Evolutionary conservation across 2,329 filamentous ascomycete species (phyloP).

Genomic region (Pyrenochaeta sp.): DNA sequence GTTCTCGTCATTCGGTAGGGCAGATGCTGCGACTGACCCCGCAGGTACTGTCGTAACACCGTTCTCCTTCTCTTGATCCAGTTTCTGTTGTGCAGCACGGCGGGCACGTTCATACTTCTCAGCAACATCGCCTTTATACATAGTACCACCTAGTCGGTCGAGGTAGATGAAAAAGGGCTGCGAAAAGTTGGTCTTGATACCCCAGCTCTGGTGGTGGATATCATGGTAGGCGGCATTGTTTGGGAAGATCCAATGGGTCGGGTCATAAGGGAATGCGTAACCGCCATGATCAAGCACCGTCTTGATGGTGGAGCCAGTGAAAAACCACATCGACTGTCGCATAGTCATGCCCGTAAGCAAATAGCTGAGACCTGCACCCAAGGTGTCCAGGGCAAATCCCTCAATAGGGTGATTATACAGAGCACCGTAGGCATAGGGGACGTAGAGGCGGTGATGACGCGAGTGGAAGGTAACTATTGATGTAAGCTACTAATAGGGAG

Average conservation of each 20-base stretch:
- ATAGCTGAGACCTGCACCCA: slow-evolving; percentile 85
- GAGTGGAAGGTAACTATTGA: slow-evolving; percentile 83
- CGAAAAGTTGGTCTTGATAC: slow-evolving; percentile 94
- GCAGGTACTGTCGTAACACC: slow-evolving; percentile 23
- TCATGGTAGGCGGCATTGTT: slow-evolving; percentile 98
- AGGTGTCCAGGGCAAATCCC: slow-evolving; percentile 90
- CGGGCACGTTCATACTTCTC: slow-evolving; percentile 67
- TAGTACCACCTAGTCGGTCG: slow-evolving; percentile 83
- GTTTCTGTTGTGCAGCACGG: slow-evolving; percentile 64
- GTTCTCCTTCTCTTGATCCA: slow-evolving; percentile 59
- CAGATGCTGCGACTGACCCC: slow-evolving; percentile 21
- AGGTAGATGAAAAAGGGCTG: slow-evolving; percentile 97
- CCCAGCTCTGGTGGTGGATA: slow-evolving; percentile 98
- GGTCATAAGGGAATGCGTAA: slow-evolving; percentile 95
- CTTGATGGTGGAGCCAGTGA: slow-evolving; percentile 88
- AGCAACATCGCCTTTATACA: slow-evolving; percentile 73
- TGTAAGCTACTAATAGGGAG: slow-evolving; percentile 12
- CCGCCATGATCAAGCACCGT: slow-evolving; percentile 98
- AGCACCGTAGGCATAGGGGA: slow-evolving; percentile 95
- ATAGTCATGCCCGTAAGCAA: slow-evolving; percentile 82
- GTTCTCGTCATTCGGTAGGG: slow-evolving; percentile 34
- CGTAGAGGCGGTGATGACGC: slow-evolving; percentile 94
- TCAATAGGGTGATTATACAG: slow-evolving; percentile 97
- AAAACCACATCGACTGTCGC: slow-evolving; percentile 89
- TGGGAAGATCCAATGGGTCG: slow-evolving; percentile 86